Evolutionary conservation across 2,329 filamentous ascomycete species (phyloP).

Genomic region (Colletotrichum camelliae): DNA sequence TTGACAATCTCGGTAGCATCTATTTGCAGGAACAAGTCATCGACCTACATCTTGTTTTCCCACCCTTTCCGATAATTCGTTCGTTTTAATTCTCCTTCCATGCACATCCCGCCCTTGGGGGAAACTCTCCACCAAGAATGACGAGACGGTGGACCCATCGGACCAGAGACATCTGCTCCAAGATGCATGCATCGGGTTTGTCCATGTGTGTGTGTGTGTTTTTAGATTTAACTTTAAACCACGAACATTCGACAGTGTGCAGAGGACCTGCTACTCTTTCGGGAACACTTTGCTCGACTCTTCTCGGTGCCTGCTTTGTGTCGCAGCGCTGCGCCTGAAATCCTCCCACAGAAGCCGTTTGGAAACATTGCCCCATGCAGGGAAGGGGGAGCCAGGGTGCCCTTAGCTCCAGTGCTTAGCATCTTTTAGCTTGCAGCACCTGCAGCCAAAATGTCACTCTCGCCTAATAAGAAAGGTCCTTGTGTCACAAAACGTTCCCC

Average conservation of each 20-base stretch:
- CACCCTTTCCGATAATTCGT: not conserved
- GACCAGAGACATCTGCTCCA: not conserved
- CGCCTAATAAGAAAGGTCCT: not conserved
- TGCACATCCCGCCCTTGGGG: not conserved
- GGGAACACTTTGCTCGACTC: not conserved
- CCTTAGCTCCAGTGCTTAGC: not conserved
- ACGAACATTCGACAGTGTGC: not conserved
- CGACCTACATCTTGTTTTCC: not conserved
- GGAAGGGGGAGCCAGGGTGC: not conserved
- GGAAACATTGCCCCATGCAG: slow-evolving; percentile 10
- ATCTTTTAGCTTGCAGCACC: not conserved
- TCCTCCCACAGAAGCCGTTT: slow-evolving; percentile 4
- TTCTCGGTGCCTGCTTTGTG: not conserved
- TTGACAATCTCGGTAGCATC: slow-evolving; percentile 2
- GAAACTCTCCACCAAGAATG: not conserved
- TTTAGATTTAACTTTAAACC: not conserved
- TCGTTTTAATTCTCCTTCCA: not conserved
- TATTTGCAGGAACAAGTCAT: not conserved
- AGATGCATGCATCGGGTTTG: not conserved
- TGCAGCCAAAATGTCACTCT: not conserved
- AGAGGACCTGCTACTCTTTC: not conserved
- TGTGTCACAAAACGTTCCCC: not conserved
- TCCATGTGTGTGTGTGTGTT: not conserved
- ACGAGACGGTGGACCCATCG: not conserved
- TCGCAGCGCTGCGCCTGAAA: not conserved